These are phyloP conservation scores for Hypomontagnella monticulosa DNA, from an alignment of 495 filamentous ascomycete genomes.

Conservation along the genomic window DNA sequence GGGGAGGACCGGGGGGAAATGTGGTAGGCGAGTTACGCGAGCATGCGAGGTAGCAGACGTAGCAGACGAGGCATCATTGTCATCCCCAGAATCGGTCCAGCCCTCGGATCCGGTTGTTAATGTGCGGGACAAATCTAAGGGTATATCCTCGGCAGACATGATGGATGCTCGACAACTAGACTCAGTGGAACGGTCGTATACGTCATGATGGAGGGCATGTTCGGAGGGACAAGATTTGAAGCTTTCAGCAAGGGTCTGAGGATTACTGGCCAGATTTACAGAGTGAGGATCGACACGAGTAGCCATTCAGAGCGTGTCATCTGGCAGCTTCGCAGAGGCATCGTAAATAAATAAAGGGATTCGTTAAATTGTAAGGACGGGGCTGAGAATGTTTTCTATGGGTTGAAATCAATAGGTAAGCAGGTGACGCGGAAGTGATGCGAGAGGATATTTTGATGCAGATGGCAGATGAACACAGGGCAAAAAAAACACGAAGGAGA, in stretches of 20 bases:
- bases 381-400: constrained; percentile 29
- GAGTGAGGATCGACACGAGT: constrained; percentile 23
- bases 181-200: constrained; percentile 29
- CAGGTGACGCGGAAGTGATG: constrained; percentile 42
- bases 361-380: constrained; percentile 8
- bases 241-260: constrained; percentile 20
- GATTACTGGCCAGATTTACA: constrained; percentile 36
- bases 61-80: constrained; percentile 32
- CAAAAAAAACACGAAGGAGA: constrained; percentile 20
- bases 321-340: constrained; percentile 28
- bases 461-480: constrained; percentile 16
- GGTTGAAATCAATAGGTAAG: constrained; percentile 29
- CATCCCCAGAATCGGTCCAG: constrained; percentile 36
- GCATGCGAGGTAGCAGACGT: constrained; percentile 43
- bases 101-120: constrained; percentile 37
- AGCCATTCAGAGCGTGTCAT: constrained; percentile 39
- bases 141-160: constrained; percentile 44
- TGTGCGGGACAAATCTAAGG: constrained; percentile 37
- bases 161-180: constrained; percentile 37
- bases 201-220: constrained; percentile 37
- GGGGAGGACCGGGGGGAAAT: constrained; percentile 38
- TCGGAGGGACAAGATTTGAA: constrained; percentile 21
- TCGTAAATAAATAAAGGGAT: constrained; percentile 18
- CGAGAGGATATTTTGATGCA: constrained; percentile 36
- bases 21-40: constrained; percentile 34